These are phyloP conservation scores for Ogataea populi-albae DNA, from an alignment of 805 yeast genomes.

Conservation along the genomic window DNA sequence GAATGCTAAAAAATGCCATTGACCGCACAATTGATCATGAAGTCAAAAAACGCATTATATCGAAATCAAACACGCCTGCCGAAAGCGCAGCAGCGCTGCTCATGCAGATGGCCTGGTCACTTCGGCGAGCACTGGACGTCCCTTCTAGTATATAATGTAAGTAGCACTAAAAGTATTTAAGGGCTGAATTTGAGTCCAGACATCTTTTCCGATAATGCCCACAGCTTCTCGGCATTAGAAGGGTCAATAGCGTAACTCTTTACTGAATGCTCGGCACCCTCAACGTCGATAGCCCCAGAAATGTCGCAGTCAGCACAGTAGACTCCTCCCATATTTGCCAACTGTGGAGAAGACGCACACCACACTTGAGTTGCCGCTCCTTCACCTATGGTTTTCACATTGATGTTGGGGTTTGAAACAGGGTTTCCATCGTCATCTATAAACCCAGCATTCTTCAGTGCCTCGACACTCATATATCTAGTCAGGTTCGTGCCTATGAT, in stretches of 20 bases:
- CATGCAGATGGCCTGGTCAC: too few relatives aligned
- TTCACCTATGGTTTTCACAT: slow-evolving; percentile 1
- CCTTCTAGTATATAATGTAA: too few relatives aligned
- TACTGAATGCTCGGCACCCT: too few relatives aligned
- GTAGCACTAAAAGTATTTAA: too few relatives aligned
- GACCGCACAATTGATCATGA: too few relatives aligned
- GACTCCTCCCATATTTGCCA: slow-evolving; percentile 6
- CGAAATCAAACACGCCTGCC: too few relatives aligned
- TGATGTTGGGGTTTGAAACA: not conserved
- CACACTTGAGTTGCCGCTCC: slow-evolving; percentile 6
- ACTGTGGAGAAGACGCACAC: slow-evolving; percentile 5
- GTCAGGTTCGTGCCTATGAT: slow-evolving; percentile 5
- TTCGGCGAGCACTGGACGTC: too few relatives aligned
- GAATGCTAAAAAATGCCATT: too few relatives aligned
- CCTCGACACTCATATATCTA: slow-evolving; percentile 1
- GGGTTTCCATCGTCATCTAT: not conserved
- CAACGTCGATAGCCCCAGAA: not conserved
- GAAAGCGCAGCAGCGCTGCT: too few relatives aligned
- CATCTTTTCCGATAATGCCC: slow-evolving; percentile 4
- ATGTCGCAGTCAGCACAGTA: slow-evolving; percentile 3
- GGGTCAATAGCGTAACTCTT: slow-evolving; percentile 6
- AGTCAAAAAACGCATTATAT: too few relatives aligned
- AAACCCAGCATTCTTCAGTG: not conserved
- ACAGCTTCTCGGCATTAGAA: slow-evolving; percentile 5
- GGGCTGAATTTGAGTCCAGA: too few relatives aligned